Conservation (phyloP, 164 flowering plant species). For the Magnolia kwangsiensis region DNA sequence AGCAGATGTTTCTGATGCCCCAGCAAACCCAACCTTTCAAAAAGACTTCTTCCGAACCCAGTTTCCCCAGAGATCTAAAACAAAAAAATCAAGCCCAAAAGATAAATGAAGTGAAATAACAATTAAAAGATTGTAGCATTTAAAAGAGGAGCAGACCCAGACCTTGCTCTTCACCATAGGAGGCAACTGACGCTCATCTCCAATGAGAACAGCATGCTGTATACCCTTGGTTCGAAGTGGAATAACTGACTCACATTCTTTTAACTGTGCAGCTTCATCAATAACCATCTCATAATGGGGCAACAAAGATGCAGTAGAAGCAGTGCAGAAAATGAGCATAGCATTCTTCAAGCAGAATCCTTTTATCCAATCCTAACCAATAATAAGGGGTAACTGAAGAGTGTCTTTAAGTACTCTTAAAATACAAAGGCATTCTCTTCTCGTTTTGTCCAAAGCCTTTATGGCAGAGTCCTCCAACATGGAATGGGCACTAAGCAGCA, state of each 20-base stretch:
- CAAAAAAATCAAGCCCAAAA: not conserved
- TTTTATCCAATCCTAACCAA: not conserved
- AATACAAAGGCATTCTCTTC: not conserved
- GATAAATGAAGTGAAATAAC: not conserved
- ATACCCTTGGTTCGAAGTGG: conserved; percentile 45
- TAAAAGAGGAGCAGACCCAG: not conserved
- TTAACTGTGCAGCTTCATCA: conserved; percentile 60
- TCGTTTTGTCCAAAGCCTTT: not conserved
- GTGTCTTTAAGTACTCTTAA: not conserved
- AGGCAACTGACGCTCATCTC: conserved; percentile 50
- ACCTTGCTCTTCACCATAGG: conserved; percentile 50
- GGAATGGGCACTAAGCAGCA: not conserved
- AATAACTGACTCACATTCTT: conserved; percentile 51
- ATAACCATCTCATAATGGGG: conserved; percentile 18
- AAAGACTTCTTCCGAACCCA: conserved; percentile 42
- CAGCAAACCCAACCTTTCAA: conserved; percentile 35
- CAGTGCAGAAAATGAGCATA: not conserved
- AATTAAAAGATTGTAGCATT: not conserved
- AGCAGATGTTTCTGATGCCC: conserved; percentile 42
- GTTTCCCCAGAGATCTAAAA: conserved; percentile 21
- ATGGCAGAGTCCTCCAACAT: not conserved
- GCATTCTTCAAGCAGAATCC: not conserved
- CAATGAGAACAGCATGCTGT: conserved; percentile 39
- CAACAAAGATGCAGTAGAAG: not conserved
- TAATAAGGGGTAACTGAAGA: not conserved